phyloP scores from a whole-genome alignment of 73 alveolate genomes.

The Paramecium caudatum region DNA sequence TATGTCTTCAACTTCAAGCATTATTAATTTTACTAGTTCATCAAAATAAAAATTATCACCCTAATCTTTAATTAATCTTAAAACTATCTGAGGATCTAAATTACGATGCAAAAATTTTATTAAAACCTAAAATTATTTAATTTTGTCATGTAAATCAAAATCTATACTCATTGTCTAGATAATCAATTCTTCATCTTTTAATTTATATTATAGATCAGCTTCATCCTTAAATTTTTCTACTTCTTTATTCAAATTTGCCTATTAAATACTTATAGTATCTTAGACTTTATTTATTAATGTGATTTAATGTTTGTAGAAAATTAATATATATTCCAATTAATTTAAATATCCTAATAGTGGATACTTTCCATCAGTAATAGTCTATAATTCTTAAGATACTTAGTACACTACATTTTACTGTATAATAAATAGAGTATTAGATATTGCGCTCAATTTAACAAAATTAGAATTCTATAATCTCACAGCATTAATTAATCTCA shows the following conservation, averaged over 20 bases:
- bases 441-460: not conserved
- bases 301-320: not conserved
- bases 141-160: not conserved
- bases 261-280: not conserved
- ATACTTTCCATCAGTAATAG: not conserved
- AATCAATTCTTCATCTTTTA: slow-evolving; percentile 11
- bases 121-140: not conserved
- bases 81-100: not conserved
- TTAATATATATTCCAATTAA: not conserved
- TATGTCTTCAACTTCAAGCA: not conserved
- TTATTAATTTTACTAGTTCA: not conserved
- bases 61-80: not conserved
- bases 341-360: not conserved
- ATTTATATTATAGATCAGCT: not conserved
- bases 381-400: not conserved
- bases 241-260: not conserved
- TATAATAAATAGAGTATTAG: not conserved
- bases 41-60: not conserved
- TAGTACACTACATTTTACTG: not conserved
- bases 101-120: slow-evolving; percentile 33
- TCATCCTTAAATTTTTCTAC: not conserved
- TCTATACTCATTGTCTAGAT: not conserved
- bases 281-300: not conserved
- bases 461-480: not conserved
- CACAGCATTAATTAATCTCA: not conserved